Conservation (phyloP, 208 protist genomes). For the Strigomonas galati region DNA sequence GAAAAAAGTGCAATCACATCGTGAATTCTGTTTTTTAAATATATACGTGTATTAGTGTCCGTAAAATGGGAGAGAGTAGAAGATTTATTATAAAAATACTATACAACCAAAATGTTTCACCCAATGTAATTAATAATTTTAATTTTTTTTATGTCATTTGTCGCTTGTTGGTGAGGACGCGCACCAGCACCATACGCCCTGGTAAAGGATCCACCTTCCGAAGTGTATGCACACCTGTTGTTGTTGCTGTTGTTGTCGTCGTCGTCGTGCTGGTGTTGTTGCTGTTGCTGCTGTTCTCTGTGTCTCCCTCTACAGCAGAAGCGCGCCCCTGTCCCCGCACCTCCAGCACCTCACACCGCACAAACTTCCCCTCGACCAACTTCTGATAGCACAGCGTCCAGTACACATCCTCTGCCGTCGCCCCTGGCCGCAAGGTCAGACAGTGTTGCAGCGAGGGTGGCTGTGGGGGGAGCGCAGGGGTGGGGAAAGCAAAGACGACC, state of each 20-base stretch:
- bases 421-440: slow-evolving; percentile 68
- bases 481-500: slow-evolving; percentile 55
- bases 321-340: slow-evolving; percentile 4
- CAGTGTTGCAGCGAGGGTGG: slow-evolving; percentile 62
- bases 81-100: no score
- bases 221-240: slow-evolving; percentile 19
- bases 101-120: no score
- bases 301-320: not conserved
- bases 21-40: no score
- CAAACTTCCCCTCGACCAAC: slow-evolving; percentile 79
- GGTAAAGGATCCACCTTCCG: slow-evolving; percentile 58
- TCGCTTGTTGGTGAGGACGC: slow-evolving; percentile 78
- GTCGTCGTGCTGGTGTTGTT: not conserved
- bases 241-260: slow-evolving; percentile 2
- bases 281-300: not conserved
- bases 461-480: slow-evolving; percentile 44
- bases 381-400: slow-evolving; percentile 46
- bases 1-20: no score
- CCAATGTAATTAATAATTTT: no score
- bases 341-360: slow-evolving; percentile 66
- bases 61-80: no score
- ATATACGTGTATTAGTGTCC: not conserved
- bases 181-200: slow-evolving; percentile 51
- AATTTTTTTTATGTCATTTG: slow-evolving; percentile 47
- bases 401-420: slow-evolving; percentile 71